Conservation (phyloP, 1,284 basidiomycete genomes). For the Tylopilus sp. region DNA sequence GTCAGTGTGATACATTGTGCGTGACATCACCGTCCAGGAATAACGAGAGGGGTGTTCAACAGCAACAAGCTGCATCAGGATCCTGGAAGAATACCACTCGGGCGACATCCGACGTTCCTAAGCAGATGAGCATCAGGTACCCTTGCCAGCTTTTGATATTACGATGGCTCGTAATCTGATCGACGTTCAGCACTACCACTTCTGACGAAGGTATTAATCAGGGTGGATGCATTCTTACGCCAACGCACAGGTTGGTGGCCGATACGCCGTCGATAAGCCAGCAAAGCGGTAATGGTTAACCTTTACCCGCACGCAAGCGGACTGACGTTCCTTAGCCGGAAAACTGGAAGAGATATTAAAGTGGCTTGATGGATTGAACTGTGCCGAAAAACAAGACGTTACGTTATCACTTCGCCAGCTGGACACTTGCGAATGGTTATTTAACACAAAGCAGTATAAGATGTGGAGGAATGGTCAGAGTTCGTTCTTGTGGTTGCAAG, state of each 20-base stretch:
- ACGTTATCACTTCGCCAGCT: neutral
- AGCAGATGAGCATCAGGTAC: neutral
- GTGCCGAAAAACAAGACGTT: neutral
- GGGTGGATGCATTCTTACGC: too few relatives aligned
- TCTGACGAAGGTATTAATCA: too few relatives aligned
- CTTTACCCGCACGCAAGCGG: neutral
- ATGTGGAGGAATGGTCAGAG: neutral
- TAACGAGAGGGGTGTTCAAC: neutral
- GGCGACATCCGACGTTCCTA: neutral
- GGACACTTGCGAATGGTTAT: conserved; percentile 1
- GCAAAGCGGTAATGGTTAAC: neutral
- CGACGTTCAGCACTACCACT: neutral
- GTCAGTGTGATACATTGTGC: neutral
- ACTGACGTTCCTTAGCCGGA: neutral
- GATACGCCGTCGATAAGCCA: too few relatives aligned
- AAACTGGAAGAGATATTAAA: neutral
- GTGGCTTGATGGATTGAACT: neutral
- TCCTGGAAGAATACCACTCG: too few relatives aligned
- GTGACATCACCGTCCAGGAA: neutral
- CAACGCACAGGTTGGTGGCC: too few relatives aligned
- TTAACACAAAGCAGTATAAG: neutral
- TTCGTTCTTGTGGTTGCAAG: neutral
- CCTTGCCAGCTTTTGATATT: too few relatives aligned
- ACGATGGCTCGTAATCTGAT: neutral
- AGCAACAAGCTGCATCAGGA: neutral